Evolutionary conservation across 441 rosid genomes (phyloP), one percentile per base, ranked within the genome.

Genomic region (Kokia cookei): DNA sequence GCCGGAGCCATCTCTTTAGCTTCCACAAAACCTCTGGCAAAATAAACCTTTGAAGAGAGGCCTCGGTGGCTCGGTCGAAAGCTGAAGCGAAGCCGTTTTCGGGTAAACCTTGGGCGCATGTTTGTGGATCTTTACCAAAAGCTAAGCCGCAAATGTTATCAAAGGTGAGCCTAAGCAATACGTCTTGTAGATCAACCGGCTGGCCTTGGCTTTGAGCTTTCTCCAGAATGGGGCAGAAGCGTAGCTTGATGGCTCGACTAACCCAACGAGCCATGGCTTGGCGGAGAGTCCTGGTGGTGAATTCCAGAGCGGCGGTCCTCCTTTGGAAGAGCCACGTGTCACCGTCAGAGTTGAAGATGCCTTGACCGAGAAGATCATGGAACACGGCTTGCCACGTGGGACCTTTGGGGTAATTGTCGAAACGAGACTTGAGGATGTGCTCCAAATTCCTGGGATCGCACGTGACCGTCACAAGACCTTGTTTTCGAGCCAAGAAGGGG

Each of bases 191-290:
- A 81, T 96, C 99, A 5, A 96, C 82, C 75, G 96, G 85, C 82
- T 87, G 82, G 17, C 73, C 82, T 0, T 58, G 24, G 7, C 61
- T 55, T 76, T 83, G 89, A 61, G 98, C 94, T 60, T 84, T 48
- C 63, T 88, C 84, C 0, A 96, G 94, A 32, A 93, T 76, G 0
- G 97, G 97, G 40, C 86, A 77, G 81, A 96, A 92, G 7, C 97
- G 71, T 43, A 82, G 68, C 83, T 85, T 86, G 47, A 96, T 96
- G 29, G 94, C 90, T 22, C 90, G 87, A 78, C 82, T 89, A 32
- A 96, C 91, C 99, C 99, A 96, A 0, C 98, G 89, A 75, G 93
- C 92, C 99, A 96, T 96, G 77, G 99, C 99, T 69, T 89, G 97
- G 73, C 99, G 98, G 17, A 96, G 96, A 4, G 98, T 96, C 83